Base-by-base conservation (phyloP, 139 green algal genomes). In the Chlorella sp. region DNA sequence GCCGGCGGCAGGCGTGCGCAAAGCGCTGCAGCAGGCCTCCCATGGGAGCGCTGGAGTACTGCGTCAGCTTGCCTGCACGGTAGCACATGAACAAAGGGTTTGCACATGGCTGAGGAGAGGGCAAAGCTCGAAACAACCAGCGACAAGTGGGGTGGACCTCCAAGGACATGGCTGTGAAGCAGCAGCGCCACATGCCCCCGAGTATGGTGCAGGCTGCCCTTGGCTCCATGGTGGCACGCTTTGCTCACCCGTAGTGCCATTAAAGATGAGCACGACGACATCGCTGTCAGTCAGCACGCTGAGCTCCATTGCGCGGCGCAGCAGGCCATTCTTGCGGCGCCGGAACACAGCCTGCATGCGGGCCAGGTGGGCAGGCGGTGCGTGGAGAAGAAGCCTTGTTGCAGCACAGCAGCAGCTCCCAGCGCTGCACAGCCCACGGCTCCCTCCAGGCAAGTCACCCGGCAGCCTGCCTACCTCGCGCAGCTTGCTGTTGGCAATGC, bases 261-360 rank as follows among this genome's bases (percentile, higher is more conserved):
- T 60, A 73, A 97, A 95, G 15, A 97, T 88, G 21, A 98, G 90
- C 21, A 98, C 76, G 5, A 87, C 93, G 21, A 98, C 94, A 26
- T 96, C 90, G 80, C 94, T 96, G 88, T 95, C 94, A 86, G 91
- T 94, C 26, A 98, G 88, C 23, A 96, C 90, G 65, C 87, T 94
- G 44, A 98, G 88, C 86, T 98, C 95, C 94, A 96, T 97, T 1
- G 94, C 95, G 41, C 95, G 94, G 60, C 92, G 92, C 87, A 97
- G 92, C 11, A 98, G 87, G 4, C 89, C 91, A 67, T 96, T 95
- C 88, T 98, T 98, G 25, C 94, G 91, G 41, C 92, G 91, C 23
- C 85, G 87, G 74, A 91, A 94, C 34, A 90, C 88, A 11, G 87
- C 87, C 88, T 92, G 87, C 51, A 18, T 47, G 4, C 13, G 26